Base-by-base conservation (phyloP, 306 rosid species). In the Biancaea sappan region DNA sequence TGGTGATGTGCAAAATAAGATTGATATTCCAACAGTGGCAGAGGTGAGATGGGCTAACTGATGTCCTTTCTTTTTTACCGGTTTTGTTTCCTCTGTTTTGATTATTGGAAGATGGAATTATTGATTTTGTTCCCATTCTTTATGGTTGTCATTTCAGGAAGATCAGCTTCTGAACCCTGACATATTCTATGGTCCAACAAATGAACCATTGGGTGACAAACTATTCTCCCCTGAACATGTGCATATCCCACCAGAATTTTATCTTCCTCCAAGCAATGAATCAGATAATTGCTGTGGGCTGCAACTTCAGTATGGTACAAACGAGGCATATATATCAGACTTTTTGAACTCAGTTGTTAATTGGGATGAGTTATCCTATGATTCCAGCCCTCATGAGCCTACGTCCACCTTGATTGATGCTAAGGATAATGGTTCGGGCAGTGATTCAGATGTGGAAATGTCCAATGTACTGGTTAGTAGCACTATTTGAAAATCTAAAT, bases 201-300 rank as follows among this genome's bases (percentile, higher is more conserved):
- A 10, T 21, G 83, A 71, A 82, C 75, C 68, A 47, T 65, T 67
- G 34, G 90, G 87, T 26, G 81, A 81, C 79, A 84, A 66, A 50
- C 61, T 86, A 8, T 85, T 86, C 88, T 84, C 96, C 32, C 97
- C 98, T 6, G 43, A 52, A 74, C 86, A 84, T 60, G 51, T 77
- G 3, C 91, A 86, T 74, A 62, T 88, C 76, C 94, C 77, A 6
- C 31, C 69, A 1, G 97, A 86, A 38, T 58, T 77, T 28, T 66
- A 26, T 63, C 69, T 50, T 63, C 50, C 84, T 24, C 54, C 46
- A 53, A 68, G 79, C 78, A 73, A 53, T 73, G 79, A 56, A 66
- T 8, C 50, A 10, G 71, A 81, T 38, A 76, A 67, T 44, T 57
- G 15, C 7, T 51, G 4, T 41, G 87, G 58, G 64, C 38, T n/a